These are phyloP conservation scores for Jamesozyma lodderae DNA, from an alignment of 805 yeast genomes.

Conservation along the genomic window DNA sequence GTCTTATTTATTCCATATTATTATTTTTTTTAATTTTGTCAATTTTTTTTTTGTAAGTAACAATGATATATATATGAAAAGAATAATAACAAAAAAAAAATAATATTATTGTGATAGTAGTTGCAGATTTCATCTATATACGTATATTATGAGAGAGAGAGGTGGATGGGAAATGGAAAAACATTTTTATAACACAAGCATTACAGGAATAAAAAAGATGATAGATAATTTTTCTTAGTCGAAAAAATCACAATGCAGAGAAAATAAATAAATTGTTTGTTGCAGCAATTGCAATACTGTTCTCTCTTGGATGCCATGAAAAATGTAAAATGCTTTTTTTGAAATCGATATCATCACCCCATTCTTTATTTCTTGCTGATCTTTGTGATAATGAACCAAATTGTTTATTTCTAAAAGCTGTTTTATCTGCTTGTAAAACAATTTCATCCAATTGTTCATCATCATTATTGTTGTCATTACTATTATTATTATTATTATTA, in stretches of 20 bases:
- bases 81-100: background rate
- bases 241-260: slow-evolving; percentile 47
- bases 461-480: slow-evolving; percentile 6
- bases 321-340: slow-evolving; percentile 88
- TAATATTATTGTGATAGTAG: background rate
- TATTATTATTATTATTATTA: slow-evolving; percentile 6
- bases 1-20: background rate
- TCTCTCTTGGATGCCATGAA: slow-evolving; percentile 98
- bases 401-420: slow-evolving; percentile 67
- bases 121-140: background rate
- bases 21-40: background rate
- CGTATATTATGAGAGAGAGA: background rate
- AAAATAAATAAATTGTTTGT: slow-evolving; percentile 87
- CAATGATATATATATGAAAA: background rate
- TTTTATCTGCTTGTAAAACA: slow-evolving; percentile 92
- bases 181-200: background rate
- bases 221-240: background rate
- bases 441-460: slow-evolving; percentile 41
- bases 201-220: background rate
- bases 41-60: background rate
- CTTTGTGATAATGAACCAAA: slow-evolving; percentile 34
- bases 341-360: slow-evolving; percentile 79
- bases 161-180: background rate
- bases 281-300: slow-evolving; percentile 95
- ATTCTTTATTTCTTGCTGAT: slow-evolving; percentile 35